Conservation (phyloP, 306 rosid species). For the Quercus parvula region DNA sequence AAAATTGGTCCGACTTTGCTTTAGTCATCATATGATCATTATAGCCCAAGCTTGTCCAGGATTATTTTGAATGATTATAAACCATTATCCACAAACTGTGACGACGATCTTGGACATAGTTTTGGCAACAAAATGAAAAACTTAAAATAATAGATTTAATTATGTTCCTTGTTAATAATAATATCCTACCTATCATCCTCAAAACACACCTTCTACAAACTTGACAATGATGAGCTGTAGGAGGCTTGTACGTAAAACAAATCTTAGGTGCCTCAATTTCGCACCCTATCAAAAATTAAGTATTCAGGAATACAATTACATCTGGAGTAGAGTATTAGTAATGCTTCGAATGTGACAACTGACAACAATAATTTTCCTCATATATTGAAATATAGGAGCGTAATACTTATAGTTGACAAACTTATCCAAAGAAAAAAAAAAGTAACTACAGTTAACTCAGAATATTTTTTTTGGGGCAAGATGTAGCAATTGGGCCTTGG, state of each 20-base stretch:
- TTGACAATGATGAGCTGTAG: conserved; percentile 91
- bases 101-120: conserved; percentile 81
- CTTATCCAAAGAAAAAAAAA: no score
- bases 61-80: no score
- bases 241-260: conserved; percentile 73
- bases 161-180: neutral
- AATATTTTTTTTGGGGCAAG: neutral
- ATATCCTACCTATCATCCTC: conserved; percentile 67
- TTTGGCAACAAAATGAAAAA: conserved; percentile 7
- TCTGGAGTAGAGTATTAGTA: neutral
- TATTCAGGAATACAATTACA: conserved; percentile 5
- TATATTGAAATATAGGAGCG: neutral
- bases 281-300: conserved; percentile 25
- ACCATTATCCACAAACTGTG: conserved; percentile 70
- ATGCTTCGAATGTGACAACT: neutral
- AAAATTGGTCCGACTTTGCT: no score
- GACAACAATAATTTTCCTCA: neutral
- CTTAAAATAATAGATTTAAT: neutral
- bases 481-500: neutral
- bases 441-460: neutral
- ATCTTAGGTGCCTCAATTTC: conserved; percentile 52
- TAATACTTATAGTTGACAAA: no score
- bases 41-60: no score
- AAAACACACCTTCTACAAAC: conserved; percentile 88
- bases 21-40: no score